Percentiles rank a stretch among this genome's conserved stretches.
Evolutionary conservation across 345 rosid species (phyloP).

Genomic region (Microcos paniculata): DNA sequence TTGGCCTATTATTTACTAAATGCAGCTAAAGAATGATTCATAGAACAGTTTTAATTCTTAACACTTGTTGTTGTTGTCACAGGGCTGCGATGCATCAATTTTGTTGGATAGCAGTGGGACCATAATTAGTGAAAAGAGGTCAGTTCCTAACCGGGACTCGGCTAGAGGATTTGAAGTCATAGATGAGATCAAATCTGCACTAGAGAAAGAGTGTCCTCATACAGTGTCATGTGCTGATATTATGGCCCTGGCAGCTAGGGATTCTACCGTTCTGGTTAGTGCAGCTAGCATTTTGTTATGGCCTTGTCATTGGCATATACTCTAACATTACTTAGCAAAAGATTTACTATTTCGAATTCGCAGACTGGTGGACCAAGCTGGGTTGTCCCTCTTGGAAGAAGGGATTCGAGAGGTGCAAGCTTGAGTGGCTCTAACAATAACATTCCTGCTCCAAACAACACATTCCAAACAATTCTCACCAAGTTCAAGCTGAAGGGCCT

Average conservation of each 20-base stretch:
- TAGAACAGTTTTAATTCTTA: background rate
- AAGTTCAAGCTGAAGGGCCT: slow-evolving; percentile 70
- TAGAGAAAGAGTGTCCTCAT: slow-evolving; percentile 73
- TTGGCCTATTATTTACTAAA: background rate
- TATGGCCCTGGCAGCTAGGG: slow-evolving; percentile 80
- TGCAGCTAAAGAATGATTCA: background rate
- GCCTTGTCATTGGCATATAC: background rate
- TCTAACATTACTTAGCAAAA: background rate
- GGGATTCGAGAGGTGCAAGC: slow-evolving; percentile 74
- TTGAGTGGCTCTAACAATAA: slow-evolving; percentile 74
- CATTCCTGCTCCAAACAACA: slow-evolving; percentile 74
- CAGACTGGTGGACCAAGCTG: slow-evolving; percentile 90
- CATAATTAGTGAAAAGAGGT: slow-evolving; percentile 67
- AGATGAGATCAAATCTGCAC: slow-evolving; percentile 71
- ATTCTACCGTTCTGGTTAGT: slow-evolving; percentile 83
- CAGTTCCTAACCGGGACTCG: slow-evolving; percentile 72
- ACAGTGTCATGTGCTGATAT: slow-evolving; percentile 89
- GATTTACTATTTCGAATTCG: background rate
- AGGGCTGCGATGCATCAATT: slow-evolving; percentile 94
- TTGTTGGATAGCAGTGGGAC: slow-evolving; percentile 65
- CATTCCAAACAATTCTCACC: slow-evolving; percentile 61
- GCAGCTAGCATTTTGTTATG: background rate
- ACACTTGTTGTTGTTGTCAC: slow-evolving; percentile 13
- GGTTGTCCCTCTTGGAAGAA: slow-evolving; percentile 87
- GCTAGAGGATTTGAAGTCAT: slow-evolving; percentile 84